phyloP scores from a whole-genome alignment of 2,329 filamentous ascomycete species.

The Phyllosticta citriasiana region DNA sequence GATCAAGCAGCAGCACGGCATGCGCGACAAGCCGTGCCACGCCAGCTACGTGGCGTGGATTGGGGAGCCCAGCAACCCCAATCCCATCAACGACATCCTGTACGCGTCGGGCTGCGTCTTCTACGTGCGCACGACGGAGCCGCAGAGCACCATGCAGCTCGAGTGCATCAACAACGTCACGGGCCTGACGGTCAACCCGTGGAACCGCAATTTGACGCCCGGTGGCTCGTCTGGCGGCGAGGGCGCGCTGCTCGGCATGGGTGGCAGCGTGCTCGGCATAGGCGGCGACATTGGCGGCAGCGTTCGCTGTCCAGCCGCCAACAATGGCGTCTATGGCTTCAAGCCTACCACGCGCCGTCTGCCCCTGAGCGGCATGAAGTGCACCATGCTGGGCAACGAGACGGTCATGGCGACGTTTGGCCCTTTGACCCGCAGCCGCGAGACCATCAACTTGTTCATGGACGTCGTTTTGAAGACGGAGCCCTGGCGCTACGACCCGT shows the following conservation, averaged over 20 bases:
- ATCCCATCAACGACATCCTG: constrained; percentile 13
- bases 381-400: not conserved
- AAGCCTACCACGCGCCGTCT: constrained; percentile 15
- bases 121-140: constrained; percentile 44
- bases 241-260: constrained; percentile 42
- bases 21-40: constrained; percentile 38
- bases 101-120: constrained; percentile 38
- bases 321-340: constrained; percentile 20
- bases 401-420: constrained; percentile 27
- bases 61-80: constrained; percentile 13
- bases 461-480: constrained; percentile 39
- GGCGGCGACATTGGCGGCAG: constrained; percentile 17
- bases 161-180: constrained; percentile 42
- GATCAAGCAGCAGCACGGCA: constrained; percentile 42
- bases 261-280: constrained; percentile 43
- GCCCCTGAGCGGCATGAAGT: not conserved
- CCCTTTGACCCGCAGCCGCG: constrained; percentile 43
- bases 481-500: constrained; percentile 49
- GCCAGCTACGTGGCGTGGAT: constrained; percentile 39
- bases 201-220: constrained; percentile 39
- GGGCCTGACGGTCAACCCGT: constrained; percentile 44
- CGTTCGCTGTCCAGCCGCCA: constrained; percentile 12
- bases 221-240: constrained; percentile 49
- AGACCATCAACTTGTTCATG: constrained; percentile 45
- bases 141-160: constrained; percentile 44